A percentile compares a stretch with the other conserved stretches of the same genome.
phyloP scores from a whole-genome alignment of 192 early-diverging fungal genomes.

The Coemansia sp. region DNA sequence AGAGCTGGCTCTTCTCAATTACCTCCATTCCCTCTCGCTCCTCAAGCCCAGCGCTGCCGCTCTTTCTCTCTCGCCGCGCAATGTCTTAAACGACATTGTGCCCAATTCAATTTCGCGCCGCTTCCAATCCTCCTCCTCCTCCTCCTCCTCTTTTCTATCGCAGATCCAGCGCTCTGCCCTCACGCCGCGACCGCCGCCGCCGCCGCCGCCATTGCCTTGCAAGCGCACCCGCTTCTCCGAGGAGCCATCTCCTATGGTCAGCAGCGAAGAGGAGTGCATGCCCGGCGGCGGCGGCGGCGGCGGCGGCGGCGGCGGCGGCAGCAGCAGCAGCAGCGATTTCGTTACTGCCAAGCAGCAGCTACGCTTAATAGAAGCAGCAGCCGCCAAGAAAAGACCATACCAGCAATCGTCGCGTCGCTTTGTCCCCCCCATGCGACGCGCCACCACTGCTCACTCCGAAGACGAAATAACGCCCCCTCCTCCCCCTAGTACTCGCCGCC shows the following conservation, averaged over 20 bases:
- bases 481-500: no score
- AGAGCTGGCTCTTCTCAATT: neutral
- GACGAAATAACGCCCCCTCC: conserved; percentile 2
- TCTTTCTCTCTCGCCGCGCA: neutral
- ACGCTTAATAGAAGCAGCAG: conserved; percentile 25
- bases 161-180: neutral
- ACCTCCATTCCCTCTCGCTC: neutral
- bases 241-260: neutral
- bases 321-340: conserved; percentile 15
- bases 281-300: no score
- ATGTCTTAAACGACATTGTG: neutral
- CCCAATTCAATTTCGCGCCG: neutral
- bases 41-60: neutral
- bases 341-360: conserved; percentile 44
- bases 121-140: neutral
- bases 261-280: neutral
- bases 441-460: conserved; percentile 11
- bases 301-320: no score
- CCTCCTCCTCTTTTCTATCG: neutral
- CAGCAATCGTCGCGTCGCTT: conserved; percentile 11
- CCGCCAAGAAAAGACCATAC: conserved; percentile 7
- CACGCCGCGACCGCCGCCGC: neutral
- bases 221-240: conserved; percentile 31
- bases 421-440: conserved; percentile 23
- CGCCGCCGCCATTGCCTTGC: neutral